Evolutionary conservation across 257 asterid species (phyloP).

Genomic region (Verbena officinalis): DNA sequence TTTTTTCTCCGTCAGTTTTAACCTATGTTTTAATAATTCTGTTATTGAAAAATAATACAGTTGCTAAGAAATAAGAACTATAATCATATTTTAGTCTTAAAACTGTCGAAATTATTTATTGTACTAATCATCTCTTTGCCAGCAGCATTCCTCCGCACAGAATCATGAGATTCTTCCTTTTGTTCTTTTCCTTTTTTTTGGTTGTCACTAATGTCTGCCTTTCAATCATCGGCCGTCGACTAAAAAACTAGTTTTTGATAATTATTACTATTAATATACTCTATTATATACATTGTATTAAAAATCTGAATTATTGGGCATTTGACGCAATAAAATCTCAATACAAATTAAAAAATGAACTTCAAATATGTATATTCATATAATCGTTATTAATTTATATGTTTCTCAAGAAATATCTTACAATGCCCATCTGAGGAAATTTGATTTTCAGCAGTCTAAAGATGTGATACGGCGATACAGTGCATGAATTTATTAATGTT

Average conservation of each 20-base stretch:
- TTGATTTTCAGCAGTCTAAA: slow-evolving; percentile 8
- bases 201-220: not conserved
- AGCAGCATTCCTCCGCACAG: not conserved
- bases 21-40: not conserved
- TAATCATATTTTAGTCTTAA: too few relatives aligned
- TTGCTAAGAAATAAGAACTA: too few relatives aligned
- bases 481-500: not conserved
- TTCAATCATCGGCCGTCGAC: slow-evolving; percentile 4
- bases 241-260: not conserved
- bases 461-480: not conserved
- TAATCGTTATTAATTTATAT: too few relatives aligned
- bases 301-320: too few relatives aligned
- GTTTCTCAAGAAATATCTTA: not conserved
- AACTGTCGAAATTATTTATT: not conserved
- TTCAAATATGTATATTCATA: too few relatives aligned
- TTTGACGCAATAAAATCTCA: too few relatives aligned
- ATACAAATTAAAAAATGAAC: too few relatives aligned
- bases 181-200: slow-evolving; percentile 17
- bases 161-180: slow-evolving; percentile 17
- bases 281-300: too few relatives aligned
- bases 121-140: not conserved
- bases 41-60: not conserved
- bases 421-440: slow-evolving; percentile 1
- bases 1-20: too few relatives aligned
- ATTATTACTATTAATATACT: not conserved